Evolutionary conservation across 495 filamentous ascomycete genomes (phyloP).

Genomic region (Hypoxylon lenormandii): DNA sequence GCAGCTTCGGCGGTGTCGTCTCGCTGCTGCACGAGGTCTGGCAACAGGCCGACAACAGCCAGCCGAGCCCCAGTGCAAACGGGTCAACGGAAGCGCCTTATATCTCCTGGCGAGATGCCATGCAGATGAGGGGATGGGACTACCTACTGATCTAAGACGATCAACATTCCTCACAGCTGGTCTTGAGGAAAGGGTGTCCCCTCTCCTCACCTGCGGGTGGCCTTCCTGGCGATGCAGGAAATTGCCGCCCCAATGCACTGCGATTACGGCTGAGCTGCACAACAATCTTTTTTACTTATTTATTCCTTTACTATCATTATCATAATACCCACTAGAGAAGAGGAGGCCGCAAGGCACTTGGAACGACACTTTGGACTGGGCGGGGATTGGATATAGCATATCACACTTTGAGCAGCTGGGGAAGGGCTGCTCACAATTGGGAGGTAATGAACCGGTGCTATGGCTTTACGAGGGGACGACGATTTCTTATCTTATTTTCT

Average conservation of each 20-base stretch:
- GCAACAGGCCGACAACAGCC: conserved; percentile 71
- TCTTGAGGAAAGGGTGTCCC: conserved; percentile 48
- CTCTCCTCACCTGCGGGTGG: conserved; percentile 50
- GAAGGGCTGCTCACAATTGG: conserved; percentile 32
- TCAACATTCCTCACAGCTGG: conserved; percentile 53
- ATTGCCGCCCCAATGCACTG: conserved; percentile 47
- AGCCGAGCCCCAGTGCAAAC: conserved; percentile 56
- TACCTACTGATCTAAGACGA: conserved; percentile 82
- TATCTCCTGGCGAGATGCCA: conserved; percentile 94
- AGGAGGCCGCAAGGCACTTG: conserved; percentile 56
- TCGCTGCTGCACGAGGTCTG: conserved; percentile 85
- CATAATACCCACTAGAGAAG: conserved; percentile 49
- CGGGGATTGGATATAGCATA: conserved; percentile 46
- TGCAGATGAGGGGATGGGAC: conserved; percentile 91
- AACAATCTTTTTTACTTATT: conserved; percentile 35
- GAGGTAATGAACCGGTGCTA: conserved; percentile 49
- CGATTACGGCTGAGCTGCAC: conserved; percentile 27
- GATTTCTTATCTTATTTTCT: conserved; percentile 41
- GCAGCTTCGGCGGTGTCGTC: conserved; percentile 86
- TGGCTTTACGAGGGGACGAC: conserved; percentile 51
- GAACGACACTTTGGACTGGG: conserved; percentile 23
- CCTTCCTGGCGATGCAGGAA: conserved; percentile 49
- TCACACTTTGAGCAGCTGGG: conserved; percentile 30
- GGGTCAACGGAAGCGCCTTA: conserved; percentile 62
- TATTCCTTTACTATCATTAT: conserved; percentile 28